phyloP scores from a whole-genome alignment of 164 flowering plant genomes.

The Piper betle region DNA sequence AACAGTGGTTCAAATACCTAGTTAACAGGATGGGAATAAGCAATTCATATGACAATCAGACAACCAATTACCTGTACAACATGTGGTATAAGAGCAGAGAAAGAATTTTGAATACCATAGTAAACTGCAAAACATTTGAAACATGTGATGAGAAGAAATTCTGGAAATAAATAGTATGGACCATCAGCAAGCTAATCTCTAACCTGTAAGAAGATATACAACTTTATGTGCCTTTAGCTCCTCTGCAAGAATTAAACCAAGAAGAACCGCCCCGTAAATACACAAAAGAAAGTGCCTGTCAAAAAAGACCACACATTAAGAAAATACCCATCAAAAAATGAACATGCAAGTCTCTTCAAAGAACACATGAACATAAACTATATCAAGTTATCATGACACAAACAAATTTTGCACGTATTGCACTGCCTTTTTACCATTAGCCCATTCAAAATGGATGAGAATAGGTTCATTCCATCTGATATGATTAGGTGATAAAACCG shows the following conservation, averaged over 20 bases:
- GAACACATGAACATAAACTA: too few species aligned
- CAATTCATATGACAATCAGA: neutral
- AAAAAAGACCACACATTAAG: neutral
- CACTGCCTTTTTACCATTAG: too few species aligned
- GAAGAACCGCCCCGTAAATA: constrained; percentile 54
- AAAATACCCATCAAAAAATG: neutral
- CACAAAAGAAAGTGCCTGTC: constrained; percentile 92
- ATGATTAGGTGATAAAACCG: too few species aligned
- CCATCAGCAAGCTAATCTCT: neutral
- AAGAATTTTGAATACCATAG: constrained; percentile 81
- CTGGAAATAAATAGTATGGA: neutral
- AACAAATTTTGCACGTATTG: too few species aligned
- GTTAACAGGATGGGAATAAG: neutral
- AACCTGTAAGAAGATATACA: constrained; percentile 67
- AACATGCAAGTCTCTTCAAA: neutral
- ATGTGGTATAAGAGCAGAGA: constrained; percentile 62
- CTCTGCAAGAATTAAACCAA: constrained; percentile 78
- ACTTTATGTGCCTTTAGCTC: constrained; percentile 54
- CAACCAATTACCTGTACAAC: constrained; percentile 57
- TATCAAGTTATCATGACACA: too few species aligned
- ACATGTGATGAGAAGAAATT: neutral
- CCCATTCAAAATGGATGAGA: too few species aligned
- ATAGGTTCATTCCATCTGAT: too few species aligned
- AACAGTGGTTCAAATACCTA: neutral
- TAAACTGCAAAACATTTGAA: constrained; percentile 40